Percentiles rank a stretch among this genome's conserved stretches.
Conservation (phyloP, 352 stramenopile genomes). For the Pythium volutum region DNA sequence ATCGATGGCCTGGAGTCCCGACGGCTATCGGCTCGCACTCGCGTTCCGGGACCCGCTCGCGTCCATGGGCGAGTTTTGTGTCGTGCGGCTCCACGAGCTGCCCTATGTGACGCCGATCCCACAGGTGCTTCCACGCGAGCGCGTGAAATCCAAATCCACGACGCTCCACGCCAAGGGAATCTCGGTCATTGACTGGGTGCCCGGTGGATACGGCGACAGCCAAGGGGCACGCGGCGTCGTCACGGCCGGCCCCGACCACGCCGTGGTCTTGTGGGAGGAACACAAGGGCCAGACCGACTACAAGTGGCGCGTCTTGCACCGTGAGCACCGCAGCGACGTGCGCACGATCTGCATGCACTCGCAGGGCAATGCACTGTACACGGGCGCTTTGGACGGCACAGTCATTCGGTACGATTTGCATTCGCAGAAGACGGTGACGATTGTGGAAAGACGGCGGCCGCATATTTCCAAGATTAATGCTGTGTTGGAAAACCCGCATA, state of each 20-base stretch:
- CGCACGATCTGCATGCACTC: constrained; percentile 75
- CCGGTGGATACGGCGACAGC: constrained; percentile 40
- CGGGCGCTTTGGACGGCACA: constrained; percentile 65
- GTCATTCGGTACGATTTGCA: constrained; percentile 75
- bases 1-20: constrained; percentile 71
- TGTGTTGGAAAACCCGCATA: constrained; percentile 79
- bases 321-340: constrained; percentile 75
- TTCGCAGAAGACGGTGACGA: constrained; percentile 28
- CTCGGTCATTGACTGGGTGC: constrained; percentile 69
- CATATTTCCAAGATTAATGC: constrained; percentile 84
- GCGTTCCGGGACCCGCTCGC: constrained; percentile 70
- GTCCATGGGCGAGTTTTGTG: constrained; percentile 67
- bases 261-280: constrained; percentile 76
- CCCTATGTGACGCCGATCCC: constrained; percentile 39
- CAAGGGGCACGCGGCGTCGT: constrained; percentile 54
- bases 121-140: constrained; percentile 48
- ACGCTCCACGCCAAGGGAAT: constrained; percentile 60
- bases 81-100: constrained; percentile 68
- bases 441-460: constrained; percentile 75
- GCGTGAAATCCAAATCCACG: constrained; percentile 58
- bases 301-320: constrained; percentile 69
- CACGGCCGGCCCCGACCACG: constrained; percentile 68
- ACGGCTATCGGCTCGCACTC: constrained; percentile 72
- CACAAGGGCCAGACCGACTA: constrained; percentile 44
- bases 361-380: constrained; percentile 60